A percentile compares a stretch with the other conserved stretches of the same genome.
Evolutionary conservation across 108 stramenopile species (phyloP).

Genomic region (Nitzschia sp.): DNA sequence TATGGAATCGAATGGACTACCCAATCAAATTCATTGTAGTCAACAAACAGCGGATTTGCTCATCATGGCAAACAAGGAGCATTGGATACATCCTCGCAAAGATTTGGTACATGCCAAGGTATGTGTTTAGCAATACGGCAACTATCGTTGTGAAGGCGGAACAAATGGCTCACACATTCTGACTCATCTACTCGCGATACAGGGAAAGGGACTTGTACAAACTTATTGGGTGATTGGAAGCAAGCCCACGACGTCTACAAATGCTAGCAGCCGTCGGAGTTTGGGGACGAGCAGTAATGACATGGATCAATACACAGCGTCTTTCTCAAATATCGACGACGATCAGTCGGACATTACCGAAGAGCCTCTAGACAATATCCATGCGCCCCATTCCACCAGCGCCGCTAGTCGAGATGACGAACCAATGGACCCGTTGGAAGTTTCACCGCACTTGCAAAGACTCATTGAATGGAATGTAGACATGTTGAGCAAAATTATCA

Average conservation of each 20-base stretch:
- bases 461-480: slow-evolving; percentile 39
- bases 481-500: slow-evolving; percentile 18
- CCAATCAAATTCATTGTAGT: slow-evolving; percentile 11
- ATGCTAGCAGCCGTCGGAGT: not conserved
- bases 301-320: not conserved
- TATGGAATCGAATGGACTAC: slow-evolving; percentile 23
- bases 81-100: slow-evolving; percentile 14
- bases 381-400: not conserved
- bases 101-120: slow-evolving; percentile 10
- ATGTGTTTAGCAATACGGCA: too few species aligned
- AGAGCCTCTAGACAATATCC: slow-evolving; percentile 3
- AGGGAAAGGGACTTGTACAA: slow-evolving; percentile 51
- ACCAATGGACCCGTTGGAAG: not conserved
- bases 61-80: slow-evolving; percentile 10
- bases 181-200: slow-evolving; percentile 45
- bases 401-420: not conserved
- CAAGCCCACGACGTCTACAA: not conserved
- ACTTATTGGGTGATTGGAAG: slow-evolving; percentile 41
- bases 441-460: slow-evolving; percentile 19
- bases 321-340: not conserved
- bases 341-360: slow-evolving; percentile 16
- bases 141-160: too few species aligned
- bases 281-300: not conserved
- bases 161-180: too few species aligned
- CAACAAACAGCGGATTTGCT: slow-evolving; percentile 24